Conservation (phyloP, 176 grass and related monocot species). For the Tuctoria greenei region DNA sequence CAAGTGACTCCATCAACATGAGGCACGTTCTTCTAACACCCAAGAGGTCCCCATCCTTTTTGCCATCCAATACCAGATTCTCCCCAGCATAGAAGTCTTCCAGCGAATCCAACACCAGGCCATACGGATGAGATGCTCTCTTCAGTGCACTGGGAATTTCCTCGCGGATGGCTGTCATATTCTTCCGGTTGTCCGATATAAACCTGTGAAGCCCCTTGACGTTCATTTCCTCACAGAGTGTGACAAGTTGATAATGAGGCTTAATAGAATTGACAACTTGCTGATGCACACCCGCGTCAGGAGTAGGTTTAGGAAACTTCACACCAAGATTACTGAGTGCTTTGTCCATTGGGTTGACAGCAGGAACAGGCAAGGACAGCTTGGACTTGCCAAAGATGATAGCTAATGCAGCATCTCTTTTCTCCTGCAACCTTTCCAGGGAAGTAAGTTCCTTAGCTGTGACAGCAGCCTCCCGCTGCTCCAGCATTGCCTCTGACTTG, state of each 20-base stretch:
- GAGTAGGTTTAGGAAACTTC: constrained; percentile 49
- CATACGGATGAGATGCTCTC: constrained; percentile 57
- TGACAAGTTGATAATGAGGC: constrained; percentile 55
- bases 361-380: constrained; percentile 27
- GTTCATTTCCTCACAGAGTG: constrained; percentile 77
- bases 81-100: constrained; percentile 57
- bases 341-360: constrained; percentile 33
- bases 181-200: constrained; percentile 90
- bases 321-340: constrained; percentile 8
- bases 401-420: constrained; percentile 67
- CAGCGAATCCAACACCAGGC: constrained; percentile 55
- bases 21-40: constrained; percentile 86
- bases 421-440: constrained; percentile 73
- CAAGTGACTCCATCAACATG: constrained; percentile 95
- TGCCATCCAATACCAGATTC: constrained; percentile 69
- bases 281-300: background rate
- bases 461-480: constrained; percentile 68
- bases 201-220: constrained; percentile 79
- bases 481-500: constrained; percentile 57
- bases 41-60: constrained; percentile 89
- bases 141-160: constrained; percentile 73
- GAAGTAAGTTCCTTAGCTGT: constrained; percentile 73
- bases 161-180: constrained; percentile 72
- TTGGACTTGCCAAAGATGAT: constrained; percentile 70
- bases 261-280: constrained; percentile 43